Evolutionary conservation across 352 stramenopile genomes (phyloP).

Genomic region (Pythium pyrilobum): DNA sequence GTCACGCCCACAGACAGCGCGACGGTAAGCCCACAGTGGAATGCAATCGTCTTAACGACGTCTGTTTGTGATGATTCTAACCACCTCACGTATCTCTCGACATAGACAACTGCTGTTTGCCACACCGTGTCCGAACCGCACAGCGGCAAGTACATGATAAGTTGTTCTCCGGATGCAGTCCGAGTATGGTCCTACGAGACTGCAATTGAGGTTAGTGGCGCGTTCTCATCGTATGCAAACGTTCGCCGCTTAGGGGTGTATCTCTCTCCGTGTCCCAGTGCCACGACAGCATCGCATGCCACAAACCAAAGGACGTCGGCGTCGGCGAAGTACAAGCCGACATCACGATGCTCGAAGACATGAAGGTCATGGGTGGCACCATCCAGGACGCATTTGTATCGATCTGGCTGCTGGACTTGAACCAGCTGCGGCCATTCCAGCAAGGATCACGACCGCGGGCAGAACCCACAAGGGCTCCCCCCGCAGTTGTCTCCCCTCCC

Average conservation of each 20-base stretch:
- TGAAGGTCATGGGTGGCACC: conserved; percentile 78
- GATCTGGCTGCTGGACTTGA: conserved; percentile 75
- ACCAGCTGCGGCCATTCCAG: conserved; percentile 62
- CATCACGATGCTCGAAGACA: conserved; percentile 74
- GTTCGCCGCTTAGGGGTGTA: no score
- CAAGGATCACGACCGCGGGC: not conserved
- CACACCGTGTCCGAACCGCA: conserved; percentile 73
- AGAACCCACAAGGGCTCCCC: conserved; percentile 6
- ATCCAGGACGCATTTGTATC: conserved; percentile 81
- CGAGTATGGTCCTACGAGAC: conserved; percentile 84
- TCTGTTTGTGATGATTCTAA: not conserved
- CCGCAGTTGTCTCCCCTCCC: conserved; percentile 11
- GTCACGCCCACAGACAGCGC: conserved; percentile 76
- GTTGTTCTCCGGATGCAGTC: conserved; percentile 68
- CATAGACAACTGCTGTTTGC: conserved; percentile 73
- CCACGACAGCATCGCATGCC: conserved; percentile 64
- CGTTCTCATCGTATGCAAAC: no score
- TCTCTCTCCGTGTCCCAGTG: no score
- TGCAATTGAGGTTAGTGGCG: conserved; percentile 54
- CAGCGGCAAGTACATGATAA: conserved; percentile 75
- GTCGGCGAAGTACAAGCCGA: conserved; percentile 55
- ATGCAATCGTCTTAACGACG: not conserved
- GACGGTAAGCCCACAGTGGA: conserved; percentile 29
- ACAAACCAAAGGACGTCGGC: conserved; percentile 47
- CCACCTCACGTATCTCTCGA: not conserved